Evolutionary conservation across 306 rosid species (phyloP), one percentile per base, ranked within the genome.

Genomic region (Sindora glabra): DNA sequence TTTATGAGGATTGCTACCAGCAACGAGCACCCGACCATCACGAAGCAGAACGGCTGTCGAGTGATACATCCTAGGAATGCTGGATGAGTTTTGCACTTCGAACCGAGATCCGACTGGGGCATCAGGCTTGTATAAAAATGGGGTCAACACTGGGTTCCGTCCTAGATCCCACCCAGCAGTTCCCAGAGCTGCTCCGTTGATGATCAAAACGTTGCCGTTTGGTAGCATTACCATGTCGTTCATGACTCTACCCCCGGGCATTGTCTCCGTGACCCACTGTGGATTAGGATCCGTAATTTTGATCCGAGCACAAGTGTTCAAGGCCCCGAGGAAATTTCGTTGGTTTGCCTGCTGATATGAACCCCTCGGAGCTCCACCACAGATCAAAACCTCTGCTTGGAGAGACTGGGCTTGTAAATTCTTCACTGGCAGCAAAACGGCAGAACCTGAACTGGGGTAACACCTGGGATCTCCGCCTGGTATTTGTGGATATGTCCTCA

Each of bases 381-480:
- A 89, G 0, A 89, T 48, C 25, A 89, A 33, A 2, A 85, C 94
- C 72, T 89, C 90, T 0, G 88, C 88, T 40, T 70, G 78, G 2
- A 76, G 34, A 0, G 6, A 3, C 2, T 3, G 10, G 0, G 64
- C 45, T 0, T 62, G 36, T 5, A 76, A 17, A 16, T 74, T 74
- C n/a, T n/a, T n/a, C 5, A 89, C 2, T 0, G 96, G 96, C 1
- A 89, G 78, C 62, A 89, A 32, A 5, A 83, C 94, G 0, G 88
- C 90, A 0, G 96, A 89, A 5, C 96, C 96, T 0, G 85, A 60
- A 12, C 96, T 89, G 2, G 96, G 96, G 30, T 83, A 89, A 27
- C 54, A 48, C 27, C 96, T 70, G 0, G 96, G 96, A 14, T 89
- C 94, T 0, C 90, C 88, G 10, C 90, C 96, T 0, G 96, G 84